Percentiles rank a stretch among this genome's conserved stretches.
These are phyloP conservation scores for Boletellus ananiceps DNA, from an alignment of 768 basidiomycete species.

Conservation along the genomic window DNA sequence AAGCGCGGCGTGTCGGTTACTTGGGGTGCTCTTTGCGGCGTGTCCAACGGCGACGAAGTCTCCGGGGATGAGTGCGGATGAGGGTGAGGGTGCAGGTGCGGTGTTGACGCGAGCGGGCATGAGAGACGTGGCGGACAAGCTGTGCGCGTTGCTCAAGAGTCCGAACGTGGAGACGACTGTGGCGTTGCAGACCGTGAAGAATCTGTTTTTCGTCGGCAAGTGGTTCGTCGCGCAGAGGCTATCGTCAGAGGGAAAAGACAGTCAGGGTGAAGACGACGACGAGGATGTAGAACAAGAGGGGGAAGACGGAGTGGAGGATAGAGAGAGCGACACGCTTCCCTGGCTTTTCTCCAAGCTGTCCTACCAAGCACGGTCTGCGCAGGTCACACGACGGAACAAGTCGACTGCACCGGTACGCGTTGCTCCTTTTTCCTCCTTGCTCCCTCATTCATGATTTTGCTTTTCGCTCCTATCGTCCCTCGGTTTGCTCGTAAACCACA, in stretches of 20 bases:
- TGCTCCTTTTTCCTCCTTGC: background rate
- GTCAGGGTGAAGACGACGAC: conserved; percentile 1
- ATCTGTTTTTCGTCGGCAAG: conserved; percentile 89
- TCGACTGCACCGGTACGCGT: conserved; percentile 41
- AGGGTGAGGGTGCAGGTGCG: conserved; percentile 17
- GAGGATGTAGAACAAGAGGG: conserved; percentile 11
- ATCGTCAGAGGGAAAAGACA: conserved; percentile 29
- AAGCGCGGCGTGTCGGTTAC: conserved; percentile 67
- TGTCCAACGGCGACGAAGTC: conserved; percentile 30
- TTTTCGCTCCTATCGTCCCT: background rate
- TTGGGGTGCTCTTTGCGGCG: conserved; percentile 65
- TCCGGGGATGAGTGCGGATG: conserved; percentile 18
- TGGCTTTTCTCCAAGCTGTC: conserved; percentile 97
- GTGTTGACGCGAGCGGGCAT: conserved; percentile 55
- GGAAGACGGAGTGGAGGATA: conserved; percentile 16
- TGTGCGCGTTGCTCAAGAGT: conserved; percentile 77
- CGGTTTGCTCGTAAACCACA: conserved; percentile 28
- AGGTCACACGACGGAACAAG: conserved; percentile 63
- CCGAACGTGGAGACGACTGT: conserved; percentile 67
- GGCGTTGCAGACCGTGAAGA: conserved; percentile 86
- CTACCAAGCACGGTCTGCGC: conserved; percentile 74
- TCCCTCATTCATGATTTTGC: background rate
- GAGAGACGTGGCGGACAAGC: conserved; percentile 66
- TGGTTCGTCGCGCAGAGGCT: conserved; percentile 49
- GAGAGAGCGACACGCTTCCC: conserved; percentile 51